Evolutionary conservation across 2,329 filamentous ascomycete genomes (phyloP), one percentile per base, ranked within the genome.

Genomic region (Ascochyta rabiei): DNA sequence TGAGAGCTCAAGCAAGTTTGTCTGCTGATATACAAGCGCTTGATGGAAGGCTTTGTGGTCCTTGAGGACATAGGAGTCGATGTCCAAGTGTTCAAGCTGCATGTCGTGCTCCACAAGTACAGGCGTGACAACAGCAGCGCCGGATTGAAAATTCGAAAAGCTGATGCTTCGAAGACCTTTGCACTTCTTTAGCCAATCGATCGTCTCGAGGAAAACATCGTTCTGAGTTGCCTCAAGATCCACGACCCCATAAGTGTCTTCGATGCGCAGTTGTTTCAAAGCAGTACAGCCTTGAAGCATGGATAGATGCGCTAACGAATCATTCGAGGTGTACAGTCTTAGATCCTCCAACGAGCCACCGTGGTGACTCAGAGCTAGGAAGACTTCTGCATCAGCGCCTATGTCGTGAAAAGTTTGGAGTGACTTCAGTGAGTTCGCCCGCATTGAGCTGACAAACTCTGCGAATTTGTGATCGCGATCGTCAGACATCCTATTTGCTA

Each of bases 401-500:
- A 84, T 84, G 35, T 78, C 76, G 64, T 82, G 83, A 48, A 86
- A 79, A 24, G 86, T 80, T 53, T 85, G 78, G 51, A 90, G 86
- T 18, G 79, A 80, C 51, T 79, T 77, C 10, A 91, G 73, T 1
- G 80, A 84, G 57, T 89, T 81, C 2, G 81, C 77, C 16, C 74
- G 79, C 43, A 90, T 77, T 1, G 78, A 77, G 21, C 74, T 75
- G 41, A 90, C 78, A 63, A 90, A 88, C 2, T 76, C 75, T 0
- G 85, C 82, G 44, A 89, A 76, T 35, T 84, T 78, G 24, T 80
- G 73, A 56, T 90, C 87, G 6, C 81, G 79, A n/a, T 81, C 78
- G 0, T 72, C 66, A 23, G 76, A 75, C 15, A 62, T 61, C 70
- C 76, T 63, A 23, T 6, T 6, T 26, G 45, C 16, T 45, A 26